phyloP scores from a whole-genome alignment of 495 filamentous ascomycete genomes.

The Rostrohypoxylon terebratum region DNA sequence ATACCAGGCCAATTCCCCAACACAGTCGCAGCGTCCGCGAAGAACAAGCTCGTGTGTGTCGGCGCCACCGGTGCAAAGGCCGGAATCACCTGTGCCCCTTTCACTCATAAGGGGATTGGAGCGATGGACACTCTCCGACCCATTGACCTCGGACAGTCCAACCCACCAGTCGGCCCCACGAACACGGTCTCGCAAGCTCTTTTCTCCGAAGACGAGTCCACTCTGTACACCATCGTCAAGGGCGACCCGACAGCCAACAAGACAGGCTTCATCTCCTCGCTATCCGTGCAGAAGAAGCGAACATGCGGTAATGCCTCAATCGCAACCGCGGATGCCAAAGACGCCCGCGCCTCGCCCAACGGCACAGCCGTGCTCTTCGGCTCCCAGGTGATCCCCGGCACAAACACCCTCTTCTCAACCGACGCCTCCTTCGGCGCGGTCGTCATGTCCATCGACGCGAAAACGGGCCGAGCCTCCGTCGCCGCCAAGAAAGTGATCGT shows the following conservation, averaged over 20 bases:
- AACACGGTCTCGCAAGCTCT: constrained; percentile 67
- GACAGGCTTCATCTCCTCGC: constrained; percentile 65
- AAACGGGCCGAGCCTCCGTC: constrained; percentile 39
- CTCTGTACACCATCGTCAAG: constrained; percentile 68
- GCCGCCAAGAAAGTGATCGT: constrained; percentile 50
- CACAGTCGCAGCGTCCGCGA: constrained; percentile 64
- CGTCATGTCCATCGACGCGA: constrained; percentile 54
- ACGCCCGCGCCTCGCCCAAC: constrained; percentile 52
- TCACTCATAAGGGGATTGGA: constrained; percentile 55
- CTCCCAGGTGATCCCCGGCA: constrained; percentile 55
- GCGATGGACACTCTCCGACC: constrained; percentile 57
- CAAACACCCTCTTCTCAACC: constrained; percentile 60
- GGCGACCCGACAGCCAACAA: constrained; percentile 64
- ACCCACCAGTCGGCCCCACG: constrained; percentile 64
- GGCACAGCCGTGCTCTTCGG: constrained; percentile 70
- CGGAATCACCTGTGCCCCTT: constrained; percentile 65
- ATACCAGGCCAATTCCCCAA: constrained; percentile 68
- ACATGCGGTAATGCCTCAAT: constrained; percentile 12
- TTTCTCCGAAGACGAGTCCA: constrained; percentile 65
- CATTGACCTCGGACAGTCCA: constrained; percentile 62
- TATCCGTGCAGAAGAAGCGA: constrained; percentile 51
- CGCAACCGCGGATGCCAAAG: constrained; percentile 9
- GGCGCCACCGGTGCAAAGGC: constrained; percentile 64
- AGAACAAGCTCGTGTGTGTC: constrained; percentile 64
- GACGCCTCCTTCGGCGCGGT: constrained; percentile 67